Base-by-base conservation (phyloP, 345 rosid genomes). In the Rhizophora mangle region DNA sequence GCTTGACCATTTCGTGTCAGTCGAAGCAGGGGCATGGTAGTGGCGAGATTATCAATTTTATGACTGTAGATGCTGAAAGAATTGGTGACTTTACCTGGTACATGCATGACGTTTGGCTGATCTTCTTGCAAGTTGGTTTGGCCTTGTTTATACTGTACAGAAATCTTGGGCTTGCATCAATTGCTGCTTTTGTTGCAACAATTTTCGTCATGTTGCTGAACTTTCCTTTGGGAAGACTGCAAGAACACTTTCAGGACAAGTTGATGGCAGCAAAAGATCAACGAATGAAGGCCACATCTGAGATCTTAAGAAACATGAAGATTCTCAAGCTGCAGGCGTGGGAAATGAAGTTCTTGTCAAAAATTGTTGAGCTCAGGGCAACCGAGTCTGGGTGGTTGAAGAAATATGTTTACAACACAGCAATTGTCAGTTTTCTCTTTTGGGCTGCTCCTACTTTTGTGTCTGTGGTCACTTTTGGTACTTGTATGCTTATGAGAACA, bases 301-400 rank as follows among this genome's bases (percentile, higher is more conserved):
- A 79, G 60, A 63, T 71, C 32, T 47, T 79, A 13, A 51, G 75
- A 43, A 76, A 76, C 66, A 76, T 80, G 80, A 80, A 71, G 63
- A 80, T 76, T 51, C 78, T 76, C 52, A 80, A 80, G 63, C 80
- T 76, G 63, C 83, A 80, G 60, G 83, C 73, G 24, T 80, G 83
- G 83, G 83, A 80, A 65, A 76, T 76, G 76, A 80, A 69, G 24
- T 80, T 80, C 62, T 53, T 80, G 64, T 73, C 78, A 8, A 80
- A 76, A 69, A 70, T 76, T 63, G 26, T 57, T 34, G 73, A 76
- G 21, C 80, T 76, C 15, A 74, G 83, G 47, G 15, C 63, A 15
- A 52, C 49, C 8, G 83, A 80, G 43, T 24, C 60, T 8, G 71
- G 76, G 10, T 80, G 83, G 78, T 51, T 80, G 75, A 80, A 67